These are phyloP conservation scores for Cytidiella melzeri DNA, from an alignment of 768 basidiomycete genomes.

Conservation along the genomic window DNA sequence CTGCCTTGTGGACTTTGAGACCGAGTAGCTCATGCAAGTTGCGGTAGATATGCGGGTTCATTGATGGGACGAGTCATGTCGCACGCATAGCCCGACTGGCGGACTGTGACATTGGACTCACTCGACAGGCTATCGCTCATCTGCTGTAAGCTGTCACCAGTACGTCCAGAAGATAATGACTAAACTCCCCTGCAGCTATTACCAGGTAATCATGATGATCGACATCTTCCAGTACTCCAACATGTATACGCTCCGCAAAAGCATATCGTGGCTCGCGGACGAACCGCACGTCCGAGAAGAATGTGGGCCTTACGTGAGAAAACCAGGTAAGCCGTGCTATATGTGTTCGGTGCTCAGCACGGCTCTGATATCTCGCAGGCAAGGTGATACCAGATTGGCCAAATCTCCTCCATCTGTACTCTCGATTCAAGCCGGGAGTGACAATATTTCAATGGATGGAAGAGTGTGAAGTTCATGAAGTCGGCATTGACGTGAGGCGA, in stretches of 20 bases:
- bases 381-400: conserved; percentile 78
- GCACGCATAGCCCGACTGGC: conserved; percentile 88
- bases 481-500: conserved; percentile 87
- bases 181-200: conserved; percentile 53
- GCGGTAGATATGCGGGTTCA: conserved; percentile 67
- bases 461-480: conserved; percentile 54
- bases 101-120: conserved; percentile 77
- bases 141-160: conserved; percentile 51
- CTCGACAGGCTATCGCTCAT: conserved; percentile 85
- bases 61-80: conserved; percentile 91
- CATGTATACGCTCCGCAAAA: conserved; percentile 89
- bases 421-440: conserved; percentile 75
- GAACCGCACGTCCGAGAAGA: conserved; percentile 82
- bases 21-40: background rate
- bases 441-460: conserved; percentile 89
- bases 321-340: conserved; percentile 43
- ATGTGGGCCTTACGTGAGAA: conserved; percentile 89
- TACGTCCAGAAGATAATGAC: background rate
- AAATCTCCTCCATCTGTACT: conserved; percentile 79
- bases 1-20: background rate
- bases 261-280: conserved; percentile 81
- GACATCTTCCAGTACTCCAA: conserved; percentile 99
- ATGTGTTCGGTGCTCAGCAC: conserved; percentile 7
- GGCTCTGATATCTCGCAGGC: conserved; percentile 30
- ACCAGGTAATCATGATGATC: conserved; percentile 93